Evolutionary conservation across 345 rosid species (phyloP), one percentile per base, ranked within the genome.

Genomic region (Ricinus communis): DNA sequence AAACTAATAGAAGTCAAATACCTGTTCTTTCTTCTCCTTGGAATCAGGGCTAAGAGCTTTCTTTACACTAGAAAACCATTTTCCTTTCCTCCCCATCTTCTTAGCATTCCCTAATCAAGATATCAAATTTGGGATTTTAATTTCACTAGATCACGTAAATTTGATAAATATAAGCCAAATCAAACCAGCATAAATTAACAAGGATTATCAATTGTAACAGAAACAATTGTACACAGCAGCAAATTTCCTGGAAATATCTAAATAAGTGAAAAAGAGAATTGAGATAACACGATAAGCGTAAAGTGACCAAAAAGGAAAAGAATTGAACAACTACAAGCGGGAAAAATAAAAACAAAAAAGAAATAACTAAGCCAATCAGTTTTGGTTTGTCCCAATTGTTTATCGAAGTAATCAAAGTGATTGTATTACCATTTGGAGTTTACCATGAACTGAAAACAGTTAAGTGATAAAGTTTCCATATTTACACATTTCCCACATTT

Each of bases 71-170:
- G 97, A 85, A 80, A 95, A 85, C 99, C 99, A 95, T 73, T 90
- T 95, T 24, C 92, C 96, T 77, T 92, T 91, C 74, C 76, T 87
- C 60, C 99, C 97, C 99, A 95, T 95, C 81, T 82, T 78, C 75
- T 79, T 76, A 83, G 77, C 84, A 72, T 83, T 81, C 76, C 80
- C 63, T 70, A 59, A 31, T 38, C 28, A 38, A 30, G 36, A 41
- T 27, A 54, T 56, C 31, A 49, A 53, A 11, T 16, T 72, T 18
- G 22, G 40, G 65, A 22, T 21, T 57, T 62, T 62, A 53, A 45
- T 65, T 27, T n/a, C 76, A 40, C 1, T 58, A 30, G 33, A 30
- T 45, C 21, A 25, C 33, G 12, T 47, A 25, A 46, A 8, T 14
- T 24, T 9, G 31, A 22, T 19, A n/a, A 31, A 19, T 16, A 51